These are phyloP conservation scores for Globisporangium recalcitrans DNA, from an alignment of 352 stramenopile genomes.

Conservation along the genomic window DNA sequence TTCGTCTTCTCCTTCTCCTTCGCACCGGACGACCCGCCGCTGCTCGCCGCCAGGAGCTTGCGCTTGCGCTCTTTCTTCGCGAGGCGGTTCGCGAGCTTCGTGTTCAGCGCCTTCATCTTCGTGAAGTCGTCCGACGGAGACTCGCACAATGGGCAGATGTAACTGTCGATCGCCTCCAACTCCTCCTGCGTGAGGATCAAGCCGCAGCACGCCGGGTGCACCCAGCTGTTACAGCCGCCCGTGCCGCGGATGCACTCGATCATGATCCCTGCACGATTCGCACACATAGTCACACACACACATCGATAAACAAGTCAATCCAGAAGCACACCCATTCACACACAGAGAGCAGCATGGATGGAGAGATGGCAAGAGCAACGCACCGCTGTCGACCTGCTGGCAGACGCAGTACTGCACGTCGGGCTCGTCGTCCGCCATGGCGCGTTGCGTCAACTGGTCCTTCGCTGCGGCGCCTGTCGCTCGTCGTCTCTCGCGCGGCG, in stretches of 20 bases:
- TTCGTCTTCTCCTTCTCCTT: conserved; percentile 16
- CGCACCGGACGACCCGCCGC: background rate
- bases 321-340: background rate
- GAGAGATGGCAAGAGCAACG: conserved; percentile 13
- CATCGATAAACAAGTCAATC: too few species aligned
- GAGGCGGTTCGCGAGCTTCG: conserved; percentile 60
- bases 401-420: conserved; percentile 80
- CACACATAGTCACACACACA: background rate
- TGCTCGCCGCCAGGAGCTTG: conserved; percentile 16
- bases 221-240: conserved; percentile 89
- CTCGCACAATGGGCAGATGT: conserved; percentile 85
- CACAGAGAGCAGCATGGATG: too few species aligned
- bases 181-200: conserved; percentile 84
- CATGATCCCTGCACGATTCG: conserved; percentile 72
- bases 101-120: conserved; percentile 67
- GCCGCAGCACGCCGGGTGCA: conserved; percentile 85
- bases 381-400: conserved; percentile 70
- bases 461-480: background rate
- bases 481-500: conserved; percentile 5
- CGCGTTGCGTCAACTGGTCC: background rate
- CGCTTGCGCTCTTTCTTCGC: conserved; percentile 44
- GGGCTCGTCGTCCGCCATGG: conserved; percentile 33
- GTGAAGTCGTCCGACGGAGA: conserved; percentile 57
- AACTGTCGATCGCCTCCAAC: conserved; percentile 77
- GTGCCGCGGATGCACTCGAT: conserved; percentile 90